Evolutionary conservation across 2,329 filamentous ascomycete genomes (phyloP), one percentile per base, ranked within the genome.

Genomic region (Colletotrichum sublineola): DNA sequence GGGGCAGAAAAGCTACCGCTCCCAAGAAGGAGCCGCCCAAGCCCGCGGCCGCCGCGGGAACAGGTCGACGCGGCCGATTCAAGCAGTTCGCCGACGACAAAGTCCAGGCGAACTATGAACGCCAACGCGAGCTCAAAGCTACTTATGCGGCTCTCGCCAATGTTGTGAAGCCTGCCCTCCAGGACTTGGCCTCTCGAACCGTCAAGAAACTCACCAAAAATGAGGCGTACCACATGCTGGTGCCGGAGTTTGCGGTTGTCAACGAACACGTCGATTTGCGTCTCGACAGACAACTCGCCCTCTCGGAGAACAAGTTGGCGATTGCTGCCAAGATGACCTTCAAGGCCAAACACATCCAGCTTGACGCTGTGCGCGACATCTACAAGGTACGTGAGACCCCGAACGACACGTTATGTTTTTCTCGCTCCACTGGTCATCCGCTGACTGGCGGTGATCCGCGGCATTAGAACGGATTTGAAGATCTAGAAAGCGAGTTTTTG

Each of bases 91-190:
- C 84, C 72, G 85, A 88, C 74, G 81, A 84, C 74, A 86, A 84
- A 74, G 85, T 87, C 65, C 89, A 90, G 78, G 88, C 88, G 63
- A 85, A 86, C 68, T 88, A 89, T 75, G 88, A 90, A 78, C 90
- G 92, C 67, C 89, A 91, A 78, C 86, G 91, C 75, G 88, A 92
- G 76, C 84, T 94, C 76, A 92, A 92, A 80, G 89, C 89, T 68
- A 85, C 86, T 33, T 94, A 89, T 80, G 86, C 89, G n/a, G 84
- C 87, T 70, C 87, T 94, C 63, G 86, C 89, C 71, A 87, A 89
- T 75, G 85, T 88, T 40, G 81, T 93, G 76, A 93, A 92, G 79
- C 88, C 89, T 20, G 86, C 90, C 12, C 83, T 93, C 18, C 89
- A 90, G 71, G 91, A 93, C 77, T 84, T 94, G 29, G 90, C 90